A percentile compares a stretch with the other conserved stretches of the same genome.
phyloP scores from a whole-genome alignment of 768 basidiomycete species.

The Clitopilus passeckerianus region DNA sequence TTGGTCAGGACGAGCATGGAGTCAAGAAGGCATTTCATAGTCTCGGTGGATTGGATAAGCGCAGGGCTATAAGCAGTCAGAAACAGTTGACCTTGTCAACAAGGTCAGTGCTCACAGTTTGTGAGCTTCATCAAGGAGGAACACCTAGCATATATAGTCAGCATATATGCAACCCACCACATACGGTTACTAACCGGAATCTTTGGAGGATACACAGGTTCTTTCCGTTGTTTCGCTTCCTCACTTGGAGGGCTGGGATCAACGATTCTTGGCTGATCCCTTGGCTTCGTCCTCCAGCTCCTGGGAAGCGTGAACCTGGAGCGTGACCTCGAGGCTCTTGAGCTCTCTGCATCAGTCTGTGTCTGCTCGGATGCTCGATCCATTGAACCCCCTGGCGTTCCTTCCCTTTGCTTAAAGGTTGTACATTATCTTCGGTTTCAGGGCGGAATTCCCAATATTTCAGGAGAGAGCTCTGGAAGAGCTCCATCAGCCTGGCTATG shows the following conservation, averaged over 20 bases:
- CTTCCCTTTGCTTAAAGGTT: conserved; percentile 13
- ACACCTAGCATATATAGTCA: conserved; percentile 25
- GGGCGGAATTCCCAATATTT: conserved; percentile 71
- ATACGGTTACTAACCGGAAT: conserved; percentile 14
- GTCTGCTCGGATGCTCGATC: conserved; percentile 36
- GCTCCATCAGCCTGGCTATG: conserved; percentile 77
- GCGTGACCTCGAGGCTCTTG: conserved; percentile 17
- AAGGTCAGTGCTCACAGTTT: conserved; percentile 48
- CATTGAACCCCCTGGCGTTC: conserved; percentile 23
- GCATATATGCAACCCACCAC: background rate
- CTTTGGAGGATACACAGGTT: conserved; percentile 12
- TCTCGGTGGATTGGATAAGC: conserved; percentile 69
- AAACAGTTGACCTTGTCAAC: background rate
- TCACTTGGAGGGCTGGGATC: conserved; percentile 6
- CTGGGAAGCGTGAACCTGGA: conserved; percentile 19
- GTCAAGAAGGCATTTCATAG: conserved; percentile 82
- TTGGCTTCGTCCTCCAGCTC: conserved; percentile 23
- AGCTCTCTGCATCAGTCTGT: conserved; percentile 9
- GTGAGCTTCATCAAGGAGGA: conserved; percentile 86
- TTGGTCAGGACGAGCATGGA: conserved; percentile 85
- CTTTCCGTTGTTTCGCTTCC: conserved; percentile 28
- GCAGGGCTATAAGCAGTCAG: conserved; percentile 45
- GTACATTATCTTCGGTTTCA: conserved; percentile 19
- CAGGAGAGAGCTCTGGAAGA: conserved; percentile 76
- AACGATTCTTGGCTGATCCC: background rate